Evolutionary conservation across 257 asterid genomes (phyloP).

Genomic region (Echium plantagineum): DNA sequence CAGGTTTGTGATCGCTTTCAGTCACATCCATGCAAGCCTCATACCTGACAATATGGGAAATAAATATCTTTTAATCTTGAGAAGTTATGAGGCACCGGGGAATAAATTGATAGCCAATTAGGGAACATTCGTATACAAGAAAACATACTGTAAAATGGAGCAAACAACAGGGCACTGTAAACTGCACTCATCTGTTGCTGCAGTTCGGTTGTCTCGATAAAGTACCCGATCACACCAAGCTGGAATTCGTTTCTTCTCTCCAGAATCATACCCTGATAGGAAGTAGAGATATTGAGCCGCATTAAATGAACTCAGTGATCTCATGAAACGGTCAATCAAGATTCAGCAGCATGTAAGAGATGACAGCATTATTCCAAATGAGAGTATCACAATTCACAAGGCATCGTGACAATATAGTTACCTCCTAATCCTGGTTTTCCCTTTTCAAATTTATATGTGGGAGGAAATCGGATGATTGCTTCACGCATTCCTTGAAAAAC

Average conservation of each 20-base stretch:
- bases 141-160: slow-evolving; percentile 52
- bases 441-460: slow-evolving; percentile 70
- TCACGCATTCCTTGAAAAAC: slow-evolving; percentile 88
- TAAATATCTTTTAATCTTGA: neutral
- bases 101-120: neutral
- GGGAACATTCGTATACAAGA: slow-evolving; percentile 1
- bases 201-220: slow-evolving; percentile 51
- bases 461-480: slow-evolving; percentile 70
- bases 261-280: slow-evolving; percentile 66
- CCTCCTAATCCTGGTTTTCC: slow-evolving; percentile 87
- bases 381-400: neutral
- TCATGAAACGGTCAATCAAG: neutral
- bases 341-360: neutral
- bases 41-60: slow-evolving; percentile 26
- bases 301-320: neutral
- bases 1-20: slow-evolving; percentile 80
- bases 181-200: slow-evolving; percentile 38
- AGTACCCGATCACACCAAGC: slow-evolving; percentile 86
- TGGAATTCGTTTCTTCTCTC: slow-evolving; percentile 79
- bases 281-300: neutral
- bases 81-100: neutral
- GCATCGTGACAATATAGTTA: slow-evolving; percentile 2
- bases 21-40: slow-evolving; percentile 80
- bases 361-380: neutral
- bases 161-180: slow-evolving; percentile 67